Percentiles rank a stretch among this genome's conserved stretches.
These are phyloP conservation scores for Chloranthus sessilifolius DNA, from an alignment of 164 flowering plant genomes.

Conservation along the genomic window DNA sequence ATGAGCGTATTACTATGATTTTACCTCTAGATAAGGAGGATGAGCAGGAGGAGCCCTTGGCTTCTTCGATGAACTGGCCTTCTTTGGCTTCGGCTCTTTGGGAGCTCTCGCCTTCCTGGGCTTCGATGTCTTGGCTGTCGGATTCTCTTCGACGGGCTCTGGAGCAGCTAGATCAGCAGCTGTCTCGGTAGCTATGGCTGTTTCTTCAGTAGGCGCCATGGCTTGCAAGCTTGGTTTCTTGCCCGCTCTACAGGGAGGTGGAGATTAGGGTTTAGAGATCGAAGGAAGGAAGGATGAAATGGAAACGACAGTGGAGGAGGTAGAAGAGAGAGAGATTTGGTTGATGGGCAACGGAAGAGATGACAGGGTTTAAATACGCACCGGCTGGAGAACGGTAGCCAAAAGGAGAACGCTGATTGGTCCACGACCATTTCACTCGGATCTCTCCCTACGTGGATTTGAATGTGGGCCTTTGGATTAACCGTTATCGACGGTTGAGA, in stretches of 20 bases:
- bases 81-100: constrained; percentile 24
- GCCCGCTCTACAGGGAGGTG: not conserved
- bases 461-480: constrained; percentile 28
- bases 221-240: not conserved
- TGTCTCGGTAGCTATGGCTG: constrained; percentile 1
- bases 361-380: constrained; percentile 16
- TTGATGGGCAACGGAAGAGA: not conserved
- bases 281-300: not conserved
- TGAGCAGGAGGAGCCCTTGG: constrained; percentile 27
- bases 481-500: constrained; percentile 22
- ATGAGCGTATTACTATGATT: not conserved
- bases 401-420: constrained; percentile 36
- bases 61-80: constrained; percentile 25
- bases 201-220: constrained; percentile 28
- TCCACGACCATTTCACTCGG: constrained; percentile 18
- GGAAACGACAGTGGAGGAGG: not conserved
- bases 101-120: constrained; percentile 15
- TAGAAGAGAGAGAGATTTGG: not conserved
- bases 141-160: constrained; percentile 11
- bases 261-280: not conserved
- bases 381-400: not conserved
- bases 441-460: constrained; percentile 15
- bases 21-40: constrained; percentile 52
- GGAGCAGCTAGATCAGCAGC: constrained; percentile 5
- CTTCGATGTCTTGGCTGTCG: constrained; percentile 1